Conservation (phyloP, 2,329 filamentous ascomycete genomes). For the Rutstroemia sp. region DNA sequence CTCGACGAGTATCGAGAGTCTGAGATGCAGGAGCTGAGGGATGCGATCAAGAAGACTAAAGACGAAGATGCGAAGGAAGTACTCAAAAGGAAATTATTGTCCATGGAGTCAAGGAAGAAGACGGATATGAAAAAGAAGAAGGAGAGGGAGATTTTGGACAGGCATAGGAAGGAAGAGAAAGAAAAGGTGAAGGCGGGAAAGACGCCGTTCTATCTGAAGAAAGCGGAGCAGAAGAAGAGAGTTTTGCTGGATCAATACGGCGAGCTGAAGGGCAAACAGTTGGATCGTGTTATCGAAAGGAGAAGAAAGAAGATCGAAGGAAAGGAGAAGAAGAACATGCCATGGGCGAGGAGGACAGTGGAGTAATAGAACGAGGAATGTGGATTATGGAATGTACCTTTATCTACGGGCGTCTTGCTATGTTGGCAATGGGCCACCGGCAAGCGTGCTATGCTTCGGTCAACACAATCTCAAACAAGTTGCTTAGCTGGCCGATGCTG, state of each 20-base stretch:
- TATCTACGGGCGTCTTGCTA: background rate
- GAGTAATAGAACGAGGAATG: constrained; percentile 15
- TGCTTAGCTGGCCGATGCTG: too few relatives aligned
- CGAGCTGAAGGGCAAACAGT: constrained; percentile 76
- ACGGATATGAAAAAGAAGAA: constrained; percentile 62
- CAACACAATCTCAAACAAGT: too few relatives aligned
- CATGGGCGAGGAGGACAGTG: constrained; percentile 41
- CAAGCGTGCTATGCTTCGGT: too few relatives aligned
- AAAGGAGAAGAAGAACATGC: constrained; percentile 77
- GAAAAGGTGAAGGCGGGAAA: constrained; percentile 82
- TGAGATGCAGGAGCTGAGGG: constrained; percentile 73
- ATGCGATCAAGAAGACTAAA: constrained; percentile 61
- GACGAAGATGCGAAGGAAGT: constrained; percentile 57
- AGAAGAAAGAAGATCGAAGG: constrained; percentile 81
- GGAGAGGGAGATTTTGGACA: constrained; percentile 59
- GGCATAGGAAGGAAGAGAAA: constrained; percentile 78
- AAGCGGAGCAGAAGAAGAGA: constrained; percentile 82
- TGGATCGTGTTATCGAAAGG: constrained; percentile 77
- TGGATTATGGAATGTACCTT: background rate
- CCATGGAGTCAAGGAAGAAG: constrained; percentile 72
- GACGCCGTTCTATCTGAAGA: constrained; percentile 89
- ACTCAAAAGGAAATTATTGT: constrained; percentile 65
- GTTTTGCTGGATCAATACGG: constrained; percentile 72
- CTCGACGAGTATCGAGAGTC: constrained; percentile 75
- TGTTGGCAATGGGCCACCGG: background rate